These are phyloP conservation scores for Dactylellina leptospora DNA, from an alignment of 2,329 filamentous ascomycete species.

Conservation along the genomic window DNA sequence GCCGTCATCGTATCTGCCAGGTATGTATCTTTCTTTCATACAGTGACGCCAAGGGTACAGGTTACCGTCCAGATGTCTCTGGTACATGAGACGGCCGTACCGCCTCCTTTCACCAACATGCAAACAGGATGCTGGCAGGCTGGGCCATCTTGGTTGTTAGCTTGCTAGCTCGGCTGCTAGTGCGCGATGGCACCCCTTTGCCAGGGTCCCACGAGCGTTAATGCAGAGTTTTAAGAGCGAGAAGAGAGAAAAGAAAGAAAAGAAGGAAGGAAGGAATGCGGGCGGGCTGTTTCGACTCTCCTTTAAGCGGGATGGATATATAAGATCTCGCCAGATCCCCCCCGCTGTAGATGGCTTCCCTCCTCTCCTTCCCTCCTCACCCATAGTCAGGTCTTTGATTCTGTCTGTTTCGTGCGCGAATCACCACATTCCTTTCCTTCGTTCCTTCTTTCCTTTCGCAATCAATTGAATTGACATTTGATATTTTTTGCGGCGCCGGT, in stretches of 20 bases:
- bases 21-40: no score
- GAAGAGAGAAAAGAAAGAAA: no score
- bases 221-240: constrained; percentile 3
- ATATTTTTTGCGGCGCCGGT: constrained; percentile 22
- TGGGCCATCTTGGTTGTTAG: background rate
- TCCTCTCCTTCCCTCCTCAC: constrained; percentile 31
- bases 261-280: no score
- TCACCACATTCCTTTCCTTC: constrained; percentile 48
- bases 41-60: background rate
- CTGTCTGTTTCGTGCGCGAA: constrained; percentile 8
- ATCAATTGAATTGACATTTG: constrained; percentile 5
- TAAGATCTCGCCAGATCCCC: constrained; percentile 32
- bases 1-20: background rate
- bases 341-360: constrained; percentile 15
- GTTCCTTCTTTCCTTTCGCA: constrained; percentile 4
- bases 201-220: constrained; percentile 21
- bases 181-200: constrained; percentile 14
- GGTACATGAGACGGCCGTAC: background rate
- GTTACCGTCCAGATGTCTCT: constrained; percentile 5
- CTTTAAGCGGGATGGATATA: constrained; percentile 17
- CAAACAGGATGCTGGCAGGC: background rate
- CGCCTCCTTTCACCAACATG: constrained; percentile 7
- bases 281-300: constrained; percentile 1
- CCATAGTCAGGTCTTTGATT: constrained; percentile 49
- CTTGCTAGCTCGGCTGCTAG: background rate